Percentiles rank a stretch among this genome's conserved stretches.
Conservation (phyloP, 2,329 filamentous ascomycete genomes). For the Emergomyces orientalis region DNA sequence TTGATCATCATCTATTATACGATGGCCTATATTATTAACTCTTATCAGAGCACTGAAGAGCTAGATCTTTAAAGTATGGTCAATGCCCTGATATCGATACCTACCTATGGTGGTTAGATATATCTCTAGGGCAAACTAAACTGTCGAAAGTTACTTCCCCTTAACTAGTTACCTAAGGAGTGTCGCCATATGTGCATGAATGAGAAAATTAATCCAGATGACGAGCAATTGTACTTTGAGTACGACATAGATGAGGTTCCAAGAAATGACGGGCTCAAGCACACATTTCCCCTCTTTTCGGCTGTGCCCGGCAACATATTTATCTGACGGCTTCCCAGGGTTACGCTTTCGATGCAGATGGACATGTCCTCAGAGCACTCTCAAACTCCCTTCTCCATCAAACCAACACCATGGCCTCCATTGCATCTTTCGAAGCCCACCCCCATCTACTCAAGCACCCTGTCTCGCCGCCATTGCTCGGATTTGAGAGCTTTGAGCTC, state of each 20-base stretch:
- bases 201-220: not conserved
- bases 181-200: not conserved
- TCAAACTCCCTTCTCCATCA: not conserved
- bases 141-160: too few species aligned
- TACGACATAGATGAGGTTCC: not conserved
- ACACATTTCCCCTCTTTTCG: not conserved
- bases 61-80: not conserved
- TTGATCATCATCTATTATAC: not conserved
- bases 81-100: not conserved
- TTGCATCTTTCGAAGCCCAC: not conserved
- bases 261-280: not conserved
- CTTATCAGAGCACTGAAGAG: not conserved
- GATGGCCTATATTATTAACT: not conserved
- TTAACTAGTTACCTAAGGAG: too few species aligned
- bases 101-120: not conserved
- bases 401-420: not conserved
- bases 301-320: not conserved
- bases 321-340: not conserved
- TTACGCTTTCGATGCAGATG: not conserved
- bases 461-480: slow-evolving; percentile 14
- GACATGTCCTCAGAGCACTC: not conserved
- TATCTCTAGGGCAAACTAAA: not conserved
- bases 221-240: not conserved
- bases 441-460: slow-evolving; percentile 15
- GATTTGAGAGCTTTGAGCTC: slow-evolving; percentile 34